A percentile compares a stretch with the other conserved stretches of the same genome.
Conservation (phyloP, 2,329 filamentous ascomycete species). For the Massarina eburnea region DNA sequence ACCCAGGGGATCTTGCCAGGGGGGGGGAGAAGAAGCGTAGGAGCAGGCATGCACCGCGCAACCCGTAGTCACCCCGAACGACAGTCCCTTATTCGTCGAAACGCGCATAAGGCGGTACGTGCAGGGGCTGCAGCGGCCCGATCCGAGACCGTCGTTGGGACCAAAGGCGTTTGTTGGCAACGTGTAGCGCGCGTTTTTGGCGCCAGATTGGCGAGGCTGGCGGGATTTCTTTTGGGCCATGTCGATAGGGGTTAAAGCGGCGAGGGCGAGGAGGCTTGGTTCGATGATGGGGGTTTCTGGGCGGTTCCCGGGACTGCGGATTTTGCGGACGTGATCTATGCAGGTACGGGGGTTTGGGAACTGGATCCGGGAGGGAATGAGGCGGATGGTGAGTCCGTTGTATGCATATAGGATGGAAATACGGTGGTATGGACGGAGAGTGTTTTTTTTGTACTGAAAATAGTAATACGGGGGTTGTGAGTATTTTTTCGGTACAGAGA, state of each 20-base stretch:
- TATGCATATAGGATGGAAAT: conserved; percentile 9
- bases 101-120: conserved; percentile 28
- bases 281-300: neutral
- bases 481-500: conserved; percentile 2
- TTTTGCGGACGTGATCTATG: no score
- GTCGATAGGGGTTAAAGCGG: conserved; percentile 5
- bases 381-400: conserved; percentile 14
- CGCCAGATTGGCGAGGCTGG: conserved; percentile 33
- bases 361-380: neutral
- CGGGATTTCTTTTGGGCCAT: conserved; percentile 18
- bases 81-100: conserved; percentile 33
- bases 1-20: no score
- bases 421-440: neutral
- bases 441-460: neutral
- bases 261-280: neutral
- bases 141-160: conserved; percentile 26
- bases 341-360: neutral
- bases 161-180: no score
- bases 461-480: conserved; percentile 8
- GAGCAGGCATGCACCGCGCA: conserved; percentile 12
- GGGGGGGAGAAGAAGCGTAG: no score
- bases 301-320: no score
- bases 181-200: conserved; percentile 13
- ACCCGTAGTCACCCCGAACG: conserved; percentile 8
- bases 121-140: conserved; percentile 40